phyloP scores from a whole-genome alignment of 169 alveolate species.

The Plasmodium yoelii region DNA sequence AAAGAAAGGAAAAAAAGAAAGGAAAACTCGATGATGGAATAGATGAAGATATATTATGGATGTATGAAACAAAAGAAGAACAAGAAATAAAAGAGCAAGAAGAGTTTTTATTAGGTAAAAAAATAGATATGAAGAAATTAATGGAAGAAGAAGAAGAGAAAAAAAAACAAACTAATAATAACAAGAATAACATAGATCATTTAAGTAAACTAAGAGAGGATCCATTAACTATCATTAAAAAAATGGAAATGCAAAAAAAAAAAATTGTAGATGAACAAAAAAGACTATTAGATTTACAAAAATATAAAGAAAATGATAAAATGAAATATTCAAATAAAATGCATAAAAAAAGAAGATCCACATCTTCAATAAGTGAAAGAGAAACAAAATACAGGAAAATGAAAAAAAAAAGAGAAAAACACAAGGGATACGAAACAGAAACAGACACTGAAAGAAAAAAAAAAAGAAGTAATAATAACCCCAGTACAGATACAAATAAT shows the following conservation, averaged over 20 bases:
- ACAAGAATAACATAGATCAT: slow-evolving; percentile 47
- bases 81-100: slow-evolving; percentile 71
- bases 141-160: slow-evolving; percentile 62
- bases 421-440: background rate
- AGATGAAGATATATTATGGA: slow-evolving; percentile 74
- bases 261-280: slow-evolving; percentile 50
- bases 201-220: slow-evolving; percentile 70
- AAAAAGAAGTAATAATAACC: background rate
- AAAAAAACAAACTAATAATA: slow-evolving; percentile 20
- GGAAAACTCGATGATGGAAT: slow-evolving; percentile 28
- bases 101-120: slow-evolving; percentile 70
- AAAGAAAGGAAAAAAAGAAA: slow-evolving; percentile 34
- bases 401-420: slow-evolving; percentile 12
- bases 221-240: slow-evolving; percentile 71
- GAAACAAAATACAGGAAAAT: background rate
- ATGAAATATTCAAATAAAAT: slow-evolving; percentile 6
- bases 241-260: slow-evolving; percentile 50
- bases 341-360: background rate
- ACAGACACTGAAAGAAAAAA: slow-evolving; percentile 8
- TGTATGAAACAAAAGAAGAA: slow-evolving; percentile 76
- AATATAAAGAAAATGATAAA: slow-evolving; percentile 10
- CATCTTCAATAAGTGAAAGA: slow-evolving; percentile 7
- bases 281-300: slow-evolving; percentile 54
- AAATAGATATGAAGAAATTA: slow-evolving; percentile 62
- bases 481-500: background rate